Base-by-base conservation (phyloP, 305 asterid species). In the Solanum hybrid region DNA sequence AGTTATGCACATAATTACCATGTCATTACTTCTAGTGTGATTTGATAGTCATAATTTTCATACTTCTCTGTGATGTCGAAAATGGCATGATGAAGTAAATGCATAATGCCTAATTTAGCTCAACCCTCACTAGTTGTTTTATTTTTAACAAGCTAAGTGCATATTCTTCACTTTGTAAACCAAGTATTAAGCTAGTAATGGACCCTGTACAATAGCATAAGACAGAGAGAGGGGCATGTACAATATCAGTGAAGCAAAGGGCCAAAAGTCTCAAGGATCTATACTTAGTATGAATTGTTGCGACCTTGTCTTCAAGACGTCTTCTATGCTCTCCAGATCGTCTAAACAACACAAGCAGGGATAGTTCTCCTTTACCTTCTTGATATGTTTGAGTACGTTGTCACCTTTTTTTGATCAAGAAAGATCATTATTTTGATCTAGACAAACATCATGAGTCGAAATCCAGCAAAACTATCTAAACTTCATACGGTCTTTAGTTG, bases 231-330 rank as follows among this genome's bases (percentile, higher is more conserved):
- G 69, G 4, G 24, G 24, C 24, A 7, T 56, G 69, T 19, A 56
- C 24, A 56, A 19, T 56, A 17, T 56, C 69, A 19, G 10, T 56
- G 10, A 24, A 17, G 69, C 69, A 7, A 56, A 56, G 24, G 69
- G 24, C 95, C 35, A 98, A 94, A 66, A 97, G 95, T 60, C 95
- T 92, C 72, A 95, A 89, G 29, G 92, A 94, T 90, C 99, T 19
- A 6, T 56, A 56, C 69, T 56, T 19, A 0, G 56, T 42, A 40
- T 40, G 56, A 11, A 40, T 40, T 40, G 19, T 45, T 45, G 60
- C 1, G 60, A 45, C 60, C 60, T 45, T 45, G 60, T 45, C 60
- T 45, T 45, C 60, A 45, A 45, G 56, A 45, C 60, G 19, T 45
- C 60, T 45, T 45, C 60, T 45, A 45, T 45, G 19, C 19, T 45